Base-by-base conservation (phyloP, 2,329 filamentous ascomycete genomes). In the Clarireedia hainanense region DNA sequence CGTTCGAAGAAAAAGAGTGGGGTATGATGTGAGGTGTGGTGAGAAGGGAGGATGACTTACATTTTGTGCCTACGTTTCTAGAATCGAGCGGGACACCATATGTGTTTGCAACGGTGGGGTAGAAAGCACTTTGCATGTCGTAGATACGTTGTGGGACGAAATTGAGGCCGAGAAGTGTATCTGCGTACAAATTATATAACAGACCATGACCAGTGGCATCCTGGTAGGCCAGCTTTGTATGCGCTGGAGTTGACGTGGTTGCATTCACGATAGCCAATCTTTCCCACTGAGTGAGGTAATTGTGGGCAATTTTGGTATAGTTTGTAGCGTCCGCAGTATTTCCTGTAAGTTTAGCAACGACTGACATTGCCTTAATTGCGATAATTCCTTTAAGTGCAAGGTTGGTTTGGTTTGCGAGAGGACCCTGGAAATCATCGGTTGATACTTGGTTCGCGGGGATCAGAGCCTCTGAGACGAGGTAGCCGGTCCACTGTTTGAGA, bases 21-120 rank as follows among this genome's bases (percentile, higher is more conserved):
- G 12, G 30, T 12, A 7, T 12, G 30, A 12, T 34, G 30, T 10
- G 5, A 34, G 17, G 17, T 40, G 37, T 4, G 37, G 37, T 5
- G 39, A 42, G 39, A 37, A 2, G 14, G 14, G 17, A 4, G 10
- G 30, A 27, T n/a, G 39, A 58, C 47, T 34, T 57, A 62, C 83
- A 83, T 73, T 95, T 95, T 59, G 89, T 88, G 73, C 89, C 91
- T 1, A 85, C 74, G 71, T 92, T 88, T 43, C 90, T 83, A 46
- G 81, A 86, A 73, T 96, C 91, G 12, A 96, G 83, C 0, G 89
- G 86, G 0, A 95, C 78, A 20, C 89, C 90, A 71, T 89, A 94
- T 64, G 83, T 80, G 61, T 88, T 81, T 53, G 85, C 81, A 4
- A 88, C 81, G 10, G 80, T 80, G 43, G 79, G 76, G 74, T 95